These are phyloP conservation scores for Tricholomella constricta DNA, from an alignment of 768 basidiomycete species.

Conservation along the genomic window DNA sequence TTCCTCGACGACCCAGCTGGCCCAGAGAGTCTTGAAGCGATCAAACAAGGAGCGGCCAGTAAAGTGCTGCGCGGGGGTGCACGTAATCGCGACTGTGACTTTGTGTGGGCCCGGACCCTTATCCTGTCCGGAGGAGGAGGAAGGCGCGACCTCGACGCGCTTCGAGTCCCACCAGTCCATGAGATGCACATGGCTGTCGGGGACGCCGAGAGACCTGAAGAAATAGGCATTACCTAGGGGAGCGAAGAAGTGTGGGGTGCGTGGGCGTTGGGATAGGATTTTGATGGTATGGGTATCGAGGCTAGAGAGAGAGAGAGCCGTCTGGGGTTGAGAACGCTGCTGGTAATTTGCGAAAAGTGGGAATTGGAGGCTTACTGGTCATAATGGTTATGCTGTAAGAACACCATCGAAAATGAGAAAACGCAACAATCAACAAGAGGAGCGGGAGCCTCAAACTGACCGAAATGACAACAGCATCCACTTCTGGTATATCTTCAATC, in stretches of 20 bases:
- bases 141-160: constrained; percentile 35
- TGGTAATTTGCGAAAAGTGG: no score
- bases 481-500: constrained; percentile 57
- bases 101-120: not conserved
- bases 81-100: constrained; percentile 48
- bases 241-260: constrained; percentile 54
- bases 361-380: constrained; percentile 40
- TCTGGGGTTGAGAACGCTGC: no score
- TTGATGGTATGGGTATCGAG: constrained; percentile 47
- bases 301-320: constrained; percentile 26
- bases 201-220: constrained; percentile 43
- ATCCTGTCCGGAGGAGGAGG: constrained; percentile 8
- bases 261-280: constrained; percentile 35
- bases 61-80: constrained; percentile 68
- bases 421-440: no score
- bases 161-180: constrained; percentile 68
- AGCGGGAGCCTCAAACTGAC: no score
- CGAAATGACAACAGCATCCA: constrained; percentile 66
- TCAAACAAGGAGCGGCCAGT: constrained; percentile 53
- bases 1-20: constrained; percentile 63
- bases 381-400: constrained; percentile 49
- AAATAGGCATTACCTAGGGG: constrained; percentile 53
- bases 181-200: constrained; percentile 43
- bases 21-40: constrained; percentile 62
- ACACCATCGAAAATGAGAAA: not conserved